Evolutionary conservation across 768 basidiomycete genomes (phyloP), one percentile per base, ranked within the genome.

Genomic region (Mycena belliarum): DNA sequence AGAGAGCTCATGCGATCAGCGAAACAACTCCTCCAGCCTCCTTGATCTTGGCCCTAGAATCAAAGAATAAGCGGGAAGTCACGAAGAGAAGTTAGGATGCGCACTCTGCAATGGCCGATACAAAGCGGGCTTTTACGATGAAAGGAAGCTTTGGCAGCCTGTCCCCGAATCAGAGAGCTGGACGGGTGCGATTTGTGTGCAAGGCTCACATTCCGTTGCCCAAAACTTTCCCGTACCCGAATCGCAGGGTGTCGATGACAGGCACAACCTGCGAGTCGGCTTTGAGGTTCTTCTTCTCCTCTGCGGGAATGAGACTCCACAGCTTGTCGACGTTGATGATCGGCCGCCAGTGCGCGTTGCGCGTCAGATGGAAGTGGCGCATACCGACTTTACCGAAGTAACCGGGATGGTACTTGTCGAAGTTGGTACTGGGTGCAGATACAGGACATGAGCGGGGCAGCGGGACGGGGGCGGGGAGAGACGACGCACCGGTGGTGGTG

Each of bases 351-450:
- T 86, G 82, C 66, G 82, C 76, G 76, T 97, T 97, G 76, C 88
- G 88, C 54, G 91, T 94, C 63, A 94, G 77, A 75, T 99, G 97
- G 91, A 90, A 99, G 77, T 89, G 88, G 73, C 97, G 88, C 96
- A 99, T 99, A 93, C 97, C 97, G 74, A 96, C 93, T 81, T 98
- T 98, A 83, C 95, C 95, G 76, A 96, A 98, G 93, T 98, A 98
- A 91, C 95, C 95, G 75, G 95, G 95, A 80, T 98, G 95, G 89
- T 94, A 98, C 80, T 96, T 96, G 79, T 96, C 95, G 72, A 96
- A 92, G 82, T 98, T 97, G 72, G 90, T 95, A 60, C 95, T 93
- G 62, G 20, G 54, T 40, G 14, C 44, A n/a, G 33, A 58, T n/a
- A n/a, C n/a, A n/a, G n/a, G 24, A 42, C 33, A 7, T 21, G 40